Conservation (phyloP, 2,329 filamentous ascomycete species). For the Pseudogymnoascus sp. region DNA sequence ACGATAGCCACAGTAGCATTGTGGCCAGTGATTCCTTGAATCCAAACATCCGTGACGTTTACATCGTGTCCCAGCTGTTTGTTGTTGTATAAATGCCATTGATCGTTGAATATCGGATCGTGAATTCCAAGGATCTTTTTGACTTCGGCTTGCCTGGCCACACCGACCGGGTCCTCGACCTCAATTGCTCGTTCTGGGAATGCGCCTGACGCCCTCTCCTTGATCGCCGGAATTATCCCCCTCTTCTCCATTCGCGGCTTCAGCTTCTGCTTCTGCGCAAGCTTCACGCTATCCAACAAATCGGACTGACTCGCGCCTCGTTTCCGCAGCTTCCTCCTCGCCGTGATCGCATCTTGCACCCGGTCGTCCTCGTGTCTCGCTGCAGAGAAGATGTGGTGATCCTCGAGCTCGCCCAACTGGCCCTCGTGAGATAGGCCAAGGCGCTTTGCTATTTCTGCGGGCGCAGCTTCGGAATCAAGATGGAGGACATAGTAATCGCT, state of each 20-base stretch:
- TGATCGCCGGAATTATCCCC: conserved; percentile 21
- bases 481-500: conserved; percentile 94
- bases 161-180: conserved; percentile 32
- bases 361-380: conserved; percentile 53
- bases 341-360: conserved; percentile 46
- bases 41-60: conserved; percentile 92
- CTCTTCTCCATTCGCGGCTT: conserved; percentile 55
- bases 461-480: conserved; percentile 58
- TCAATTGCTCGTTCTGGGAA: conserved; percentile 19
- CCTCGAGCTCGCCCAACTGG: conserved; percentile 64
- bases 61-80: conserved; percentile 79
- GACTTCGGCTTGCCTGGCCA: conserved; percentile 52
- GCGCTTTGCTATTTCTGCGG: conserved; percentile 60
- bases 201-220: conserved; percentile 17
- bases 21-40: conserved; percentile 81
- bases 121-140: conserved; percentile 63
- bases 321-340: conserved; percentile 52
- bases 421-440: conserved; percentile 78
- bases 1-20: conserved; percentile 89
- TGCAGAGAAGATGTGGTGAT: conserved; percentile 83
- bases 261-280: conserved; percentile 70
- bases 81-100: conserved; percentile 92
- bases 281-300: conserved; percentile 65
- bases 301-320: conserved; percentile 46
- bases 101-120: conserved; percentile 86